phyloP scores from a whole-genome alignment of 2,329 filamentous ascomycete genomes.

The Ceratocystis cacaofunesta region DNA sequence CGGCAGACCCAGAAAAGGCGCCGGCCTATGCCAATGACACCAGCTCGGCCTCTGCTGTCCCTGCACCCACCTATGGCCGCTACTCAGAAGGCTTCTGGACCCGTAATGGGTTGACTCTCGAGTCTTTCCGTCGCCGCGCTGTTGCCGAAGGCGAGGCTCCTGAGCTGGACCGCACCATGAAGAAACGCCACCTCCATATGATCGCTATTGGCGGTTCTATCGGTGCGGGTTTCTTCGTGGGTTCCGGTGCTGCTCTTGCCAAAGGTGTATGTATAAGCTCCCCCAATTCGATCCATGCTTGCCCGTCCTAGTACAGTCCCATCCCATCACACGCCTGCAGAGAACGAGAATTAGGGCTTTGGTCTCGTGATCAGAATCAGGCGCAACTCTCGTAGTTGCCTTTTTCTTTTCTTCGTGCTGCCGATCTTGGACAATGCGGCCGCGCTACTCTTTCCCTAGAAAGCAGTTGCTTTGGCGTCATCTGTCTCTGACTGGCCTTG shows the following conservation, averaged over 20 bases:
- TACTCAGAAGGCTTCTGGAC: conserved; percentile 25
- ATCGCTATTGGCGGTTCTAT: conserved; percentile 48
- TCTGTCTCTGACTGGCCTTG: neutral
- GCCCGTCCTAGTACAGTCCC: neutral
- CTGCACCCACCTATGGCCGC: neutral
- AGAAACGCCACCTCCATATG: conserved; percentile 45
- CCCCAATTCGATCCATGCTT: neutral
- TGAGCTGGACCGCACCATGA: conserved; percentile 35
- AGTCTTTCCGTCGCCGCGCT: conserved; percentile 27
- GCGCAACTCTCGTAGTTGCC: neutral
- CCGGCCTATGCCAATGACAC: conserved; percentile 5
- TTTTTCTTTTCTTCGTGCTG: neutral
- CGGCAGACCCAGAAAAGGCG: conserved; percentile 16
- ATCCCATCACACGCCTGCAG: neutral
- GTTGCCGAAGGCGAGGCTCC: conserved; percentile 23
- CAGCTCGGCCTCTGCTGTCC: conserved; percentile 14
- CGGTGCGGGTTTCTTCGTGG: conserved; percentile 48
- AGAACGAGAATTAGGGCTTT: neutral
- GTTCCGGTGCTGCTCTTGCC: conserved; percentile 39
- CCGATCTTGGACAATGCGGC: neutral
- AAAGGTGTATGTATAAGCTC: conserved; percentile 30
- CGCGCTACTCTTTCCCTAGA: neutral
- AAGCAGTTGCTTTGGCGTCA: neutral
- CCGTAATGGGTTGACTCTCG: conserved; percentile 26
- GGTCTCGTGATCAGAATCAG: neutral